These are phyloP conservation scores for Amoebophrya sp. DNA, from an alignment of 169 alveolate genomes.

Conservation along the genomic window DNA sequence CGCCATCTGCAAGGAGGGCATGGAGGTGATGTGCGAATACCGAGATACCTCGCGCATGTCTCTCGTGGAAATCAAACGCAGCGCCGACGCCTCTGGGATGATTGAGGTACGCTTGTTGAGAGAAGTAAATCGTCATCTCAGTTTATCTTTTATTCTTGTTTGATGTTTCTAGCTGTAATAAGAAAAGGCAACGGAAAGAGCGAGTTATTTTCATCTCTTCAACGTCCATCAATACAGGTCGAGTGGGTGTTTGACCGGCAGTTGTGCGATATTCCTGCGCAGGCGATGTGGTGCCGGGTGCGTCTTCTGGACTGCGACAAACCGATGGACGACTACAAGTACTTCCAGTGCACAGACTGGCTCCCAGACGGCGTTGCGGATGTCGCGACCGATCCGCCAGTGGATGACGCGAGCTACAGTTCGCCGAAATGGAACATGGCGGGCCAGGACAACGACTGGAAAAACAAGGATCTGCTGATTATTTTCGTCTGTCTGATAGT, in stretches of 20 bases:
- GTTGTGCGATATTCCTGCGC: not conserved
- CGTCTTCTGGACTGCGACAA: not conserved
- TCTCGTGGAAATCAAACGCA: not conserved
- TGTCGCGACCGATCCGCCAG: not conserved
- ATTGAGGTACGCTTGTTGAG: not conserved
- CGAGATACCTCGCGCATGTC: not conserved
- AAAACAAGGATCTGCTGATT: too few species aligned
- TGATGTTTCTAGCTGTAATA: too few species aligned
- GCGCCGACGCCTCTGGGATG: not conserved
- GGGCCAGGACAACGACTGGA: not conserved
- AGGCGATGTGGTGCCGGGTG: not conserved
- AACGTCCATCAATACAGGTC: too few species aligned
- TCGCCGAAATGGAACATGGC: not conserved
- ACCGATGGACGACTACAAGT: not conserved
- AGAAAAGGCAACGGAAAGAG: too few species aligned
- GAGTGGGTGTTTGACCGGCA: not conserved
- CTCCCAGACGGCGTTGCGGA: not conserved
- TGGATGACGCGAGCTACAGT: not conserved
- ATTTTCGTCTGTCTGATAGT: not conserved
- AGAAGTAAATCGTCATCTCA: too few species aligned
- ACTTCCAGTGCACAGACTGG: not conserved
- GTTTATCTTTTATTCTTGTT: too few species aligned
- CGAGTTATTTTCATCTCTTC: too few species aligned
- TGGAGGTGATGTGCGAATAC: not conserved
- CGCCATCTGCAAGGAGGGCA: not conserved